Evolutionary conservation across 2,329 filamentous ascomycete species (phyloP).

Genomic region (Cadophora luteo-olivacea): DNA sequence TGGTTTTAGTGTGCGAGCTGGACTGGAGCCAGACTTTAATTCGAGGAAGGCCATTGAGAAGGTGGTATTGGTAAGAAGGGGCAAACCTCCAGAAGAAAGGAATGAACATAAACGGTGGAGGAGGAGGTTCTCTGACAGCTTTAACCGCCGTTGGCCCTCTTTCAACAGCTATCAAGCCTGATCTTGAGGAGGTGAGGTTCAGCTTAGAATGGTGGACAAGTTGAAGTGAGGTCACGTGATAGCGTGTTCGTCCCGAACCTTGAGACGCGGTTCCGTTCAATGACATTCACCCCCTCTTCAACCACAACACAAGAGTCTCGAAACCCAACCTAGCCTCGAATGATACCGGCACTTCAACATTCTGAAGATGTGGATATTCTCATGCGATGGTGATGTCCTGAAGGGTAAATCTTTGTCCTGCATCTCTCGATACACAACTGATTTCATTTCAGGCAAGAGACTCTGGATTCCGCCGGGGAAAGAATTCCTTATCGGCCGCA

Average conservation of each 20-base stretch:
- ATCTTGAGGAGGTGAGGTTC: not conserved
- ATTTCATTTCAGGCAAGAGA: slow-evolving; percentile 61
- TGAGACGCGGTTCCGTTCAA: not conserved
- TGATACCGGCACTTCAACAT: not conserved
- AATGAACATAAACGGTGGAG: not conserved
- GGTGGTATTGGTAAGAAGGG: not conserved
- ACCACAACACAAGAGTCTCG: not conserved
- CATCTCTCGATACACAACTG: not conserved
- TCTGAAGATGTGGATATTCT: slow-evolving; percentile 56
- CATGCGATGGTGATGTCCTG: slow-evolving; percentile 61
- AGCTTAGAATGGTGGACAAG: not conserved
- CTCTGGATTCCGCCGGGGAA: slow-evolving; percentile 88
- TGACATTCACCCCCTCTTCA: slow-evolving; percentile 9
- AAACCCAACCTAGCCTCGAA: too few relatives aligned
- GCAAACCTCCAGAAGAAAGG: not conserved
- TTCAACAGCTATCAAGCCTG: not conserved
- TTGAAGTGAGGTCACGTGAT: not conserved
- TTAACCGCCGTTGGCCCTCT: not conserved
- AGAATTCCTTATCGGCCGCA: slow-evolving; percentile 84
- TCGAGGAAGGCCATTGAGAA: not conserved
- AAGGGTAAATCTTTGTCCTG: slow-evolving; percentile 47
- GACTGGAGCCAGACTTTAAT: too few relatives aligned
- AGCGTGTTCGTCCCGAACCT: not conserved
- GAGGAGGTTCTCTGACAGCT: not conserved
- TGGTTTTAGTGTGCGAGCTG: not conserved